A percentile compares a stretch with the other conserved stretches of the same genome.
These are phyloP conservation scores for Diplodia seriata DNA, from an alignment of 2,329 filamentous ascomycete species.

Conservation along the genomic window DNA sequence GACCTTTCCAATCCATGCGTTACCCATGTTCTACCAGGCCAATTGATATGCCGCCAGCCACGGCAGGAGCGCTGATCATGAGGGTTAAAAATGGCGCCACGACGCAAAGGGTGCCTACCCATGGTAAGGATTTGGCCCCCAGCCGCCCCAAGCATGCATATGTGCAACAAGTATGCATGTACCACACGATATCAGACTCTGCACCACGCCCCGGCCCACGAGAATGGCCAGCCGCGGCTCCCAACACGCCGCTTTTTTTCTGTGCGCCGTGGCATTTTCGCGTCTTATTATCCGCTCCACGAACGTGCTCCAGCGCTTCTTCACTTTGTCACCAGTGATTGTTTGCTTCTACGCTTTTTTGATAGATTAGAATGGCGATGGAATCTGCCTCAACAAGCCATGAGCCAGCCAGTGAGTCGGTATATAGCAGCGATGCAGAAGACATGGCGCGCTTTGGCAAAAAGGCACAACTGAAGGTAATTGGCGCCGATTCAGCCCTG, in stretches of 20 bases:
- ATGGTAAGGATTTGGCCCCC: no score
- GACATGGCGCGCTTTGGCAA: constrained; percentile 36
- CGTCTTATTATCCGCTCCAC: neutral
- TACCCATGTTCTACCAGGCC: neutral
- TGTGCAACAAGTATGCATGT: neutral
- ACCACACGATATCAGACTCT: neutral
- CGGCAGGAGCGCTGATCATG: neutral
- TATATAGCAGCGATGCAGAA: constrained; percentile 11
- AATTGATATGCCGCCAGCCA: neutral
- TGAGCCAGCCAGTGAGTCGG: constrained; percentile 7
- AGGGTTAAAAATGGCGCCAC: neutral
- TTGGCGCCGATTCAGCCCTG: constrained; percentile 4
- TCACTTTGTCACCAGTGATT: neutral
- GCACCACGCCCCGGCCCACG: neutral
- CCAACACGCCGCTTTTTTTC: neutral
- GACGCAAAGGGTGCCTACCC: neutral
- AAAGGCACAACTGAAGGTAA: constrained; percentile 46
- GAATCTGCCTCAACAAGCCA: neutral
- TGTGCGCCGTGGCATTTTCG: neutral
- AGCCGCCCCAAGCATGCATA: neutral
- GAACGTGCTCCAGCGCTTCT: neutral
- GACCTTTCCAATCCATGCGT: neutral
- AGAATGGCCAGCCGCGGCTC: neutral
- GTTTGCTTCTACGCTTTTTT: neutral
- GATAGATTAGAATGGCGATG: neutral